These are phyloP conservation scores for Talaromyces rugulosus DNA, from an alignment of 2,329 filamentous ascomycete genomes.

Conservation along the genomic window DNA sequence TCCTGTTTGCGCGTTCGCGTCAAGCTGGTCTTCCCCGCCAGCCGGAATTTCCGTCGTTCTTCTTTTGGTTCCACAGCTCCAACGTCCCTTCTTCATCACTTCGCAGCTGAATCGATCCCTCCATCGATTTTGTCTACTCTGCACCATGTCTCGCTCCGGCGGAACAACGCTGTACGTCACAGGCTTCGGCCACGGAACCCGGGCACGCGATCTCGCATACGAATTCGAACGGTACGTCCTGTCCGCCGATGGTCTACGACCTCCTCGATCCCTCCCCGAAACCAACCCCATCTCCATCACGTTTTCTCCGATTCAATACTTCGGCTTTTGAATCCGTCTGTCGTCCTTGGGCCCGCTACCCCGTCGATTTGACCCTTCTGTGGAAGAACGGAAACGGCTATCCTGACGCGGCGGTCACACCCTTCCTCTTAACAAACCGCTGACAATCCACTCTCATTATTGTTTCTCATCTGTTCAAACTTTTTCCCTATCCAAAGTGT, in stretches of 20 bases:
- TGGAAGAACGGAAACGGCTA: slow-evolving; percentile 6
- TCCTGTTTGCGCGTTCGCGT: not conserved
- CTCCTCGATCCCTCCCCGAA: slow-evolving; percentile 37
- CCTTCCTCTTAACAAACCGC: slow-evolving; percentile 13
- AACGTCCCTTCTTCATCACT: not conserved
- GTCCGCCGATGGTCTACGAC: slow-evolving; percentile 40
- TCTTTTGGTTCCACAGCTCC: not conserved
- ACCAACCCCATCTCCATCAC: slow-evolving; percentile 29
- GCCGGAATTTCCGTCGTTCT: not conserved
- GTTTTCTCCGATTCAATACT: slow-evolving; percentile 11
- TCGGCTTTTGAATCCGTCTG: slow-evolving; percentile 11
- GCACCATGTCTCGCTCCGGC: slow-evolving; percentile 73
- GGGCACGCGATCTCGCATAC: slow-evolving; percentile 98
- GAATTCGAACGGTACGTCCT: slow-evolving; percentile 99
- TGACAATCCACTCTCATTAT: slow-evolving; percentile 11
- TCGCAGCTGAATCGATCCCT: not conserved
- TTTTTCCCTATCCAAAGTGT: slow-evolving; percentile 9
- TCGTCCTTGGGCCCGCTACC: slow-evolving; percentile 8
- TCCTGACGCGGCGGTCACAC: slow-evolving; percentile 12
- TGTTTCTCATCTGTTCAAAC: slow-evolving; percentile 4
- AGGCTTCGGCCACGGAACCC: slow-evolving; percentile 97
- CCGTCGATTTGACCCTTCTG: slow-evolving; percentile 9
- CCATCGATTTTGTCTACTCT: not conserved
- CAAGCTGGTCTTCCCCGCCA: not conserved
- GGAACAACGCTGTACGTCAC: slow-evolving; percentile 96